Conservation (phyloP, 2,329 filamentous ascomycete genomes). For the Neonectria punicea region DNA sequence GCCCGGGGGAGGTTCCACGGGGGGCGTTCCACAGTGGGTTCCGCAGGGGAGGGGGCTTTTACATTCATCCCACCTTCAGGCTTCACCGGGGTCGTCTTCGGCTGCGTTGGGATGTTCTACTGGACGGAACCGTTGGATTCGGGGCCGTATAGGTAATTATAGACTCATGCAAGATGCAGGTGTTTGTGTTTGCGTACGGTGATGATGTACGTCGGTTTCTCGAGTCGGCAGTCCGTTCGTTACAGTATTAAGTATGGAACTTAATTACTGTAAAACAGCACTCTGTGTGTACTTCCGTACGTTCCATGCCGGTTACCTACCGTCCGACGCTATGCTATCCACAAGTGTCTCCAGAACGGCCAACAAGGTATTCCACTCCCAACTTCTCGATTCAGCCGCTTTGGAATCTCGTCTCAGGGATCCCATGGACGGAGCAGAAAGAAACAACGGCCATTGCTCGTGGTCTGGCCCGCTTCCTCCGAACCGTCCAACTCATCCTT, state of each 20-base stretch:
- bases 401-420: slow-evolving; percentile 8
- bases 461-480: not conserved
- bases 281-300: too few species aligned
- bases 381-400: slow-evolving; percentile 5
- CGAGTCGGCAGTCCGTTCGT: not conserved
- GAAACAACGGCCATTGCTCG: not conserved
- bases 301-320: not conserved
- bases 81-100: not conserved
- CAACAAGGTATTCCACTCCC: not conserved
- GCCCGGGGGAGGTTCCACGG: slow-evolving; percentile 30
- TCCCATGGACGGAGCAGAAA: not conserved
- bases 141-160: not conserved
- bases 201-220: slow-evolving; percentile 17
- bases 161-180: not conserved
- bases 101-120: not conserved
- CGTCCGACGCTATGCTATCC: not conserved
- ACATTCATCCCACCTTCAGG: not conserved
- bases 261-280: too few species aligned
- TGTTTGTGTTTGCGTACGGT: not conserved
- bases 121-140: not conserved
- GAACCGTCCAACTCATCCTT: slow-evolving; percentile 7
- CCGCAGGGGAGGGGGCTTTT: slow-evolving; percentile 5
- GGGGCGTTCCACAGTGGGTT: slow-evolving; percentile 19
- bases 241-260: too few species aligned
- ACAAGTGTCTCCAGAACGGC: not conserved